Evolutionary conservation across 139 green algal species (phyloP), one percentile per base, ranked within the genome.

Genomic region (Dunaliella primolecta): DNA sequence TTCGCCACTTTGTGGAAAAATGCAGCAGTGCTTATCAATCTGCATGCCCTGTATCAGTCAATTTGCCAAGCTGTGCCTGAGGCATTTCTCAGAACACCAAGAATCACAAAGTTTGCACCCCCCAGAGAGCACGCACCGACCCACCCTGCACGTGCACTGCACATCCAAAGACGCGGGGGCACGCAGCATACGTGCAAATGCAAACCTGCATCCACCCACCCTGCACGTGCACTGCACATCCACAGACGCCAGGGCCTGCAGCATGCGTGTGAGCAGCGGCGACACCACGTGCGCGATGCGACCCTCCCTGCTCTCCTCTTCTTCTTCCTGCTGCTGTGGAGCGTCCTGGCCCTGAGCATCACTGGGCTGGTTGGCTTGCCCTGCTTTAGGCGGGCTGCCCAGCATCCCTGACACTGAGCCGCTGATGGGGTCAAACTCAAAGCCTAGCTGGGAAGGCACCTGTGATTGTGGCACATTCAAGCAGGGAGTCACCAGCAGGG

Each of bases 191-290:
- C n/a, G n/a, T n/a, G n/a, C n/a, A n/a, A n/a, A n/a, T n/a, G n/a
- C n/a, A n/a, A n/a, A n/a, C n/a, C n/a, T n/a, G 23, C 25, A 35
- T 25, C 55, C 32, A 74, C 57, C 30, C 57, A 57, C 32, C 76
- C 0, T 30, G 78, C 82, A 83, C 82, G 38, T 57, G 46, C 32
- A 21, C 0, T 7, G 23, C 81, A 89, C 82, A 31, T 83, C 75
- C 20, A 24, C 1, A 33, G 82, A 84, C 1, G 38, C 88, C n/a
- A 85, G 88, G 25, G 82, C 83, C 2, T 24, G 31, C 72, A 95
- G 84, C 82, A 93, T 85, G 29, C 35, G 75, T 31, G 75, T 78
- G 84, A 95, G 88, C 85, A 95, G 84, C 35, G 83, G 34, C 0
- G 89, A 92, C 0, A 21, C 27, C 29, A 92, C 86, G 31, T 56